phyloP scores from a whole-genome alignment of 352 stramenopile species.

The Aphanomyces astaci region DNA sequence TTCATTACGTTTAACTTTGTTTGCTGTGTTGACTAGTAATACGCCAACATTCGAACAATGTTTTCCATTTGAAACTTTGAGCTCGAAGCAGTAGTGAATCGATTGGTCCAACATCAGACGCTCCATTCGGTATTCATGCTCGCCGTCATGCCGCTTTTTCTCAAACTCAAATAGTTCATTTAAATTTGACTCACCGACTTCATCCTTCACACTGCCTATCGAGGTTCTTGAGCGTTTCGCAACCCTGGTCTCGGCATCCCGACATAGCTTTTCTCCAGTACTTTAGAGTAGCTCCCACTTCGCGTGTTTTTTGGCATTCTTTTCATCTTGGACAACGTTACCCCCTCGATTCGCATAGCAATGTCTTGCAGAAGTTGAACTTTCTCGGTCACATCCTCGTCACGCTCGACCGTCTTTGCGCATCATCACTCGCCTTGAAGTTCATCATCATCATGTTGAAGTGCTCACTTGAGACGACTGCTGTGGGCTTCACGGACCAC shows the following conservation, averaged over 20 bases:
- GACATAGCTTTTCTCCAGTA: neutral
- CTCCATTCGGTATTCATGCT: neutral
- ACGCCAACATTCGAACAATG: neutral
- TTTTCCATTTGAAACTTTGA: neutral
- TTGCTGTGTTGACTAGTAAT: neutral
- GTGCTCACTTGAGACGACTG: too few relatives aligned
- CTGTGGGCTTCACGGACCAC: too few relatives aligned
- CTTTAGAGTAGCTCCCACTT: neutral
- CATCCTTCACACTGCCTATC: neutral
- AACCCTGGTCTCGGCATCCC: neutral
- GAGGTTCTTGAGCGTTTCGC: neutral
- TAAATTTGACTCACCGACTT: neutral
- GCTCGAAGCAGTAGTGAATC: neutral
- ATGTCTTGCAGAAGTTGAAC: neutral
- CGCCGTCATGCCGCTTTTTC: neutral
- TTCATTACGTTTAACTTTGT: neutral
- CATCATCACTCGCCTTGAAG: neutral
- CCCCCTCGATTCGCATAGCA: neutral
- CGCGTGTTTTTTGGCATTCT: neutral
- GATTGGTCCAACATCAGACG: neutral
- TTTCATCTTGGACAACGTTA: neutral
- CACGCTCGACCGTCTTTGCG: neutral
- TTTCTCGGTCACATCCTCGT: neutral
- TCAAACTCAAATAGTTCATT: neutral
- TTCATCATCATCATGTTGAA: neutral